Percentiles rank a stretch among this genome's conserved stretches.
Evolutionary conservation across 805 yeast species (phyloP).

Genomic region (Kuraishia cidri): DNA sequence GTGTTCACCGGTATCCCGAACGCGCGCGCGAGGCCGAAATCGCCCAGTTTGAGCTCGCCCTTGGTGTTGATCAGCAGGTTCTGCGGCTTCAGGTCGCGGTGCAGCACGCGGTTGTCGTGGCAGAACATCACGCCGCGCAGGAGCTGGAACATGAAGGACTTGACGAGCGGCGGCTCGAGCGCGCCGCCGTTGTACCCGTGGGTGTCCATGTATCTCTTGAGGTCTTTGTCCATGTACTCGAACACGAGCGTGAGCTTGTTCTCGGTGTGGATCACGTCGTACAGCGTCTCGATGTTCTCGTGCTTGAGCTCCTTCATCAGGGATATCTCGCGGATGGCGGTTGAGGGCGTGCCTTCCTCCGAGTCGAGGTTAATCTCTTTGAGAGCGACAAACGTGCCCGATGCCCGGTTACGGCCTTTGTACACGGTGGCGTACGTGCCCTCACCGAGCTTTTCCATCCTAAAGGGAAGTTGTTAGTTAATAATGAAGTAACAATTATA

Average conservation of each 20-base stretch:
- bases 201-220: slow-evolving; percentile 90
- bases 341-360: slow-evolving; percentile 97
- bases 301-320: slow-evolving; percentile 91
- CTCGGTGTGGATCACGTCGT: slow-evolving; percentile 95
- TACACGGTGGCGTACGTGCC: slow-evolving; percentile 99
- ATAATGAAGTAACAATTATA: slow-evolving; percentile 1
- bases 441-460: slow-evolving; percentile 81
- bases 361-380: slow-evolving; percentile 92
- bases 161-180: slow-evolving; percentile 62
- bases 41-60: slow-evolving; percentile 91
- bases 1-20: slow-evolving; percentile 98
- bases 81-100: slow-evolving; percentile 90
- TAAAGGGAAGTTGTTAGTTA: slow-evolving; percentile 5
- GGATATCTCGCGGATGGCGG: slow-evolving; percentile 95
- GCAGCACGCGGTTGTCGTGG: slow-evolving; percentile 78
- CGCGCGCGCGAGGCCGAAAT: slow-evolving; percentile 95
- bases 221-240: slow-evolving; percentile 88
- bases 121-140: slow-evolving; percentile 84
- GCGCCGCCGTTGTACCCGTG: slow-evolving; percentile 68
- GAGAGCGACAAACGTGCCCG: slow-evolving; percentile 86
- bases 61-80: slow-evolving; percentile 80
- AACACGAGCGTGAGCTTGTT: slow-evolving; percentile 90
- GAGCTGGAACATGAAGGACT: slow-evolving; percentile 90
- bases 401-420: slow-evolving; percentile 79
- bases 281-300: slow-evolving; percentile 84